These are phyloP conservation scores for Fusarium hainanense DNA, from an alignment of 2,329 filamentous ascomycete genomes.

Conservation along the genomic window DNA sequence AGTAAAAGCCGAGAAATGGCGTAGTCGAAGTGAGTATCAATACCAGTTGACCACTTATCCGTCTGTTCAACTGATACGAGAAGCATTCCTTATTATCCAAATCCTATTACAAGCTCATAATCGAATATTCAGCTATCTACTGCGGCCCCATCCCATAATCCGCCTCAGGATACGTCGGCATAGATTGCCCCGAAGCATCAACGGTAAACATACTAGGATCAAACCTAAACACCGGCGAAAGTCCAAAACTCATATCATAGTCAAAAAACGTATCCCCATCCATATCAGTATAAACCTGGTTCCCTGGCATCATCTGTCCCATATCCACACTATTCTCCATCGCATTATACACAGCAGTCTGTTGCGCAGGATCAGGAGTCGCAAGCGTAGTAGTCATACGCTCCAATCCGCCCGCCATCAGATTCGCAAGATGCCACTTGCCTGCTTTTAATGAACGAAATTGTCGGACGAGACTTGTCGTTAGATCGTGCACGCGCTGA, in stretches of 20 bases:
- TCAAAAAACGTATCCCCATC: conserved; percentile 46
- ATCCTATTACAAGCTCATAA: background rate
- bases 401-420: conserved; percentile 61
- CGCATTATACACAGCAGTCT: conserved; percentile 22
- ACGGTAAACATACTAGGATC: conserved; percentile 44
- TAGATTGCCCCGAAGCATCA: conserved; percentile 40
- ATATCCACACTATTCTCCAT: conserved; percentile 35
- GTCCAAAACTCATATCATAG: conserved; percentile 47
- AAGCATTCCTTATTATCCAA: background rate
- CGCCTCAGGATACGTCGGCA: conserved; percentile 41
- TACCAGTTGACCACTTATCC: background rate
- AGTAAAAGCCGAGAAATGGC: background rate
- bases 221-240: conserved; percentile 46
- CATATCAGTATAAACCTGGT: conserved; percentile 41
- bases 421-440: conserved; percentile 59
- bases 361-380: conserved; percentile 19
- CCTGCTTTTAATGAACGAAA: conserved; percentile 56
- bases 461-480: conserved; percentile 53
- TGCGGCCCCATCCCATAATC: conserved; percentile 38
- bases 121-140: conserved; percentile 19
- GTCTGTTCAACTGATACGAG: background rate
- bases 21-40: background rate
- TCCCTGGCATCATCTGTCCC: conserved; percentile 33
- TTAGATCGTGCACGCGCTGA: conserved; percentile 53
- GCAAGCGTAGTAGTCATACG: conserved; percentile 49